Base-by-base conservation (phyloP, 2,329 filamentous ascomycete genomes). In the Diaporthe amygdali region DNA sequence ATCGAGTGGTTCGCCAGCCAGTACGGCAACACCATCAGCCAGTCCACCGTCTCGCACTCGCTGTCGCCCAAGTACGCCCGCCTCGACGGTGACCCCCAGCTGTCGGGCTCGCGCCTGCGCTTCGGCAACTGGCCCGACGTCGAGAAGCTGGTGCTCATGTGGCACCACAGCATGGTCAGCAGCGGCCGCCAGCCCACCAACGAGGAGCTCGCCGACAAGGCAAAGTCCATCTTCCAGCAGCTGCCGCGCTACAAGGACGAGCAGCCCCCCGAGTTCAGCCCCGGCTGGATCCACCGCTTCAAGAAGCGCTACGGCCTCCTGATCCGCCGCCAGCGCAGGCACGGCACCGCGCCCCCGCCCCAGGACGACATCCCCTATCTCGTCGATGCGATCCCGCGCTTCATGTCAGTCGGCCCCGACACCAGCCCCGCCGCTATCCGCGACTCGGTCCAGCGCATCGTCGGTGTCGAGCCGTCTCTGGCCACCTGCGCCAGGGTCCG, bases 91-190 rank as follows among this genome's bases (percentile, higher is more conserved):
- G 88, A 90, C 74, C 87, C 87, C 20, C 88, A 90, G 78, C 85
- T 90, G 72, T 89, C 87, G n/a, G 89, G 89, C 52, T 90, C 88
- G 70, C 87, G 89, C 52, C 82, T 91, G 73, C 88, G 89, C 74
- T 90, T 90, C 71, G 89, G 89, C 74, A 91, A 91, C 77, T 90
- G 89, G 89, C 89, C 89, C 72, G 89, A 90, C 74, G 89, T 91
- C 68, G 87, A 89, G 81, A 88, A 88, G 81, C 83, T 89, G 10
- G 87, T 88, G 25, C 80, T 89, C 71, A 81, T 87, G 8, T 89
- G 87, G 87, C 87, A 88, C 76, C 85, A 88, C 75, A 84, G 87
- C 74, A 84, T 86, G 68, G 83, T 85, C 59, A 81, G 82, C 34
- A 84, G 83, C 3, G 88, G 89, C 67, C 87, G 88, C 67, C 87